phyloP scores from a whole-genome alignment of 2,329 filamentous ascomycete species.

The Aspergillus uvarum region DNA sequence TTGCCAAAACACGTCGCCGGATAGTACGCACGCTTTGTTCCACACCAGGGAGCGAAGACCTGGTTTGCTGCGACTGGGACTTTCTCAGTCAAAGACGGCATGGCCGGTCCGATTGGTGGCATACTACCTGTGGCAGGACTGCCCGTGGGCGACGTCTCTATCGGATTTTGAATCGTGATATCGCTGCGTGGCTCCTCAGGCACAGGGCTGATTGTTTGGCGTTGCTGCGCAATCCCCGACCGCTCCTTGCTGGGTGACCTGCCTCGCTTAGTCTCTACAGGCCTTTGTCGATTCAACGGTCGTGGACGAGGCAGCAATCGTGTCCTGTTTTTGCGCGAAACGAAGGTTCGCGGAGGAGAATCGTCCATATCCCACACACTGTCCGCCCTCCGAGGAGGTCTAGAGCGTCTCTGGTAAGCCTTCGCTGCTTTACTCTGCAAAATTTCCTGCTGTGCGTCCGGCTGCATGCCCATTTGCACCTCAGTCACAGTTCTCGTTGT shows the following conservation, averaged over 20 bases:
- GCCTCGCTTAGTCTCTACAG: not conserved
- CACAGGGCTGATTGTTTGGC: conserved; percentile 17
- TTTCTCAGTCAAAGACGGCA: conserved; percentile 15
- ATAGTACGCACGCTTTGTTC: conserved; percentile 56
- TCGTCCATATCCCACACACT: conserved; percentile 40
- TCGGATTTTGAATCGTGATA: conserved; percentile 9
- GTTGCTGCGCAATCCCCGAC: conserved; percentile 9
- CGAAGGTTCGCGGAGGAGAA: conserved; percentile 29
- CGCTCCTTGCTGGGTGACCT: conserved; percentile 1
- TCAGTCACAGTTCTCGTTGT: conserved; percentile 5
- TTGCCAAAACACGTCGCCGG: conserved; percentile 59
- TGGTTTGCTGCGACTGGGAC: conserved; percentile 49
- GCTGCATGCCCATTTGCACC: conserved; percentile 9
- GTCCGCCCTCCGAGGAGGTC: conserved; percentile 24
- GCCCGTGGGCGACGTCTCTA: conserved; percentile 12
- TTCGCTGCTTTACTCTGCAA: conserved; percentile 15
- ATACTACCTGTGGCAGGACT: conserved; percentile 2
- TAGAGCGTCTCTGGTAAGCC: conserved; percentile 23
- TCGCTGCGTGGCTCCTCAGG: conserved; percentile 10
- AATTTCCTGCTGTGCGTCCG: conserved; percentile 1
- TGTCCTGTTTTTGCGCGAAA: conserved; percentile 18
- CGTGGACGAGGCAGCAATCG: conserved; percentile 13
- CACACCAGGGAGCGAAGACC: conserved; percentile 60
- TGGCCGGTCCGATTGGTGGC: not conserved
- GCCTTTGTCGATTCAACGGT: not conserved